These are phyloP conservation scores for Penicillium maclennaniae DNA, from an alignment of 495 filamentous ascomycete species.

Conservation along the genomic window DNA sequence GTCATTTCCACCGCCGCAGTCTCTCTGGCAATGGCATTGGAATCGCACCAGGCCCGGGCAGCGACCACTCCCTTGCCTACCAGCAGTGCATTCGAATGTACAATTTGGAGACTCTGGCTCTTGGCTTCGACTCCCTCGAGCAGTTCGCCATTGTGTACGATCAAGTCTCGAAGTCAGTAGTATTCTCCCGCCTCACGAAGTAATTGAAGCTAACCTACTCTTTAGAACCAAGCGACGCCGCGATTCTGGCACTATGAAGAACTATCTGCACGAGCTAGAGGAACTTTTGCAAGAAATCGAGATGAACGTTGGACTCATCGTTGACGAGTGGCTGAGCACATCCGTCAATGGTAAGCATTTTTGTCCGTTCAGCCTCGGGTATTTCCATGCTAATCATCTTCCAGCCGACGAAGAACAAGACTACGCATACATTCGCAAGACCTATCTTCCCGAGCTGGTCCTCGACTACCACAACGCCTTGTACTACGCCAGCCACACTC, in stretches of 20 bases:
- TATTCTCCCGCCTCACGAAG: background rate
- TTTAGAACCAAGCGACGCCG: slow-evolving; percentile 30
- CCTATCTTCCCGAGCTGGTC: slow-evolving; percentile 77
- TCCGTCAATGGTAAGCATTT: slow-evolving; percentile 35
- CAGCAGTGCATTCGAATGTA: slow-evolving; percentile 59
- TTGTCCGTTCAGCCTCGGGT: background rate
- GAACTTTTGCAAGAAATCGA: slow-evolving; percentile 32
- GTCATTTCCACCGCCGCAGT: slow-evolving; percentile 24
- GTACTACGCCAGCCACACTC: slow-evolving; percentile 60
- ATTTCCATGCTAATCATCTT: slow-evolving; percentile 9
- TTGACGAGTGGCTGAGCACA: slow-evolving; percentile 39
- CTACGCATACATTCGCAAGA: slow-evolving; percentile 55
- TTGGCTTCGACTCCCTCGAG: slow-evolving; percentile 63
- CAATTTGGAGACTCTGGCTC: slow-evolving; percentile 68
- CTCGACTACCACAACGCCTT: slow-evolving; percentile 75
- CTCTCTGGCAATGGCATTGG: slow-evolving; percentile 18
- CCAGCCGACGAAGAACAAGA: slow-evolving; percentile 42
- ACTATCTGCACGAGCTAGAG: slow-evolving; percentile 30
- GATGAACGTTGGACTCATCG: slow-evolving; percentile 30
- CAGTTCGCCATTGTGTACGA: slow-evolving; percentile 49
- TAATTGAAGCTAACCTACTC: slow-evolving; percentile 9
- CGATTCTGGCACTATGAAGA: slow-evolving; percentile 34
- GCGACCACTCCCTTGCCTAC: slow-evolving; percentile 15
- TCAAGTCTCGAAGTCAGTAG: slow-evolving; percentile 40
- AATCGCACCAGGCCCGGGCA: background rate